Conservation (phyloP, 2,329 filamentous ascomycete genomes). For the Xylariaceae sp. region DNA sequence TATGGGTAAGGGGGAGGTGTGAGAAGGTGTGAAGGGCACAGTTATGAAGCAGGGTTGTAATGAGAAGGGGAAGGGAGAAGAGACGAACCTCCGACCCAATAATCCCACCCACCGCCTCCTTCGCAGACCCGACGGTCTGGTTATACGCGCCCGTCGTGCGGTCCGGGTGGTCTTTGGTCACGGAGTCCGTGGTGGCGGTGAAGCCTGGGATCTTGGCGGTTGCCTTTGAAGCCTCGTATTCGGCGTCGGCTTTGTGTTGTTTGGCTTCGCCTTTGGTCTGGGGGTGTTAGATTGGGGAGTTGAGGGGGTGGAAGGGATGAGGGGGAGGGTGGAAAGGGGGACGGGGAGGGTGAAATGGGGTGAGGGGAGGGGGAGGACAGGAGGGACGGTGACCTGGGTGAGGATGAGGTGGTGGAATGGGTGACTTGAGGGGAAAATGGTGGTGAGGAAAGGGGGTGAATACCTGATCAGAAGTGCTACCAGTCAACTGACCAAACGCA, state of each 20-base stretch:
- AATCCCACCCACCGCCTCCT: slow-evolving; percentile 72
- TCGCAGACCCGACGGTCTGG: slow-evolving; percentile 81
- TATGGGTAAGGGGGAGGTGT: too few relatives aligned
- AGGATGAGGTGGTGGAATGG: too few relatives aligned
- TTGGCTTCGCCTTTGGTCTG: slow-evolving; percentile 57
- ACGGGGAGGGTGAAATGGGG: too few relatives aligned
- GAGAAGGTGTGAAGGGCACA: too few relatives aligned
- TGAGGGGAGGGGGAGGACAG: too few relatives aligned
- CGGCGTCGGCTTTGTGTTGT: slow-evolving; percentile 59
- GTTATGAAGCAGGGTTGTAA: too few relatives aligned
- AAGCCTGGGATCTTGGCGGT: slow-evolving; percentile 68
- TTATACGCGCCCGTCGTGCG: slow-evolving; percentile 72
- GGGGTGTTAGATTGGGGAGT: too few relatives aligned
- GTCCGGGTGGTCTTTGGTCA: slow-evolving; percentile 66
- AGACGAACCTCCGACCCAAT: slow-evolving; percentile 62
- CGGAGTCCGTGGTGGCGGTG: slow-evolving; percentile 63
- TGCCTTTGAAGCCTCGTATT: slow-evolving; percentile 70
- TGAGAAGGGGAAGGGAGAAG: background rate
- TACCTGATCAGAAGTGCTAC: slow-evolving; percentile 63
- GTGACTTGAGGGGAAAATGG: background rate
- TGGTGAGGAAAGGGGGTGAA: background rate
- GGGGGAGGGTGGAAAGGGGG: too few relatives aligned
- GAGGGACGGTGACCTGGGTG: too few relatives aligned
- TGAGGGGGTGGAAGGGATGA: too few relatives aligned
- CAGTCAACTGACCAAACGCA: slow-evolving; percentile 66